phyloP scores from a whole-genome alignment of 371 early-diverging fungal species.

The Actinomucor elegans region DNA sequence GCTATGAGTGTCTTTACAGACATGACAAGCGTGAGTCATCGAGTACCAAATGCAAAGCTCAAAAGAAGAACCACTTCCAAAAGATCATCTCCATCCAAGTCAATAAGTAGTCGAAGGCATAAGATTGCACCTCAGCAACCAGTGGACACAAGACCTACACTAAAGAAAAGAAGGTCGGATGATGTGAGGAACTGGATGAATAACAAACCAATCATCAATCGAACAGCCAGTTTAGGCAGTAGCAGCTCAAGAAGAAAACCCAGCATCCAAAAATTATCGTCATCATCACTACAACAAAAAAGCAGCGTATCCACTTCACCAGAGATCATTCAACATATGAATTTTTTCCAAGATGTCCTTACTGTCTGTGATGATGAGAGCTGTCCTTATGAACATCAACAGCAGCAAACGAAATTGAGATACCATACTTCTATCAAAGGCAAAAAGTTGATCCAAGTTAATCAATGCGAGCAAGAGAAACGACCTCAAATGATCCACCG shows the following conservation, averaged over 20 bases:
- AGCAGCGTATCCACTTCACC: conserved; percentile 11
- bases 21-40: conserved; percentile 46
- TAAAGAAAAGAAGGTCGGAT: conserved; percentile 42
- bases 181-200: conserved; percentile 46
- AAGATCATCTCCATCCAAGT: conserved; percentile 5
- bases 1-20: conserved; percentile 34
- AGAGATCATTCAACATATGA: conserved; percentile 18
- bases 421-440: conserved; percentile 40
- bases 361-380: conserved; percentile 14
- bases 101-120: conserved; percentile 6
- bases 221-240: not conserved
- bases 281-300: not conserved
- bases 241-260: conserved; percentile 14
- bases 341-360: conserved; percentile 39
- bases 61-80: conserved; percentile 16
- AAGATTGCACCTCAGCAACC: conserved; percentile 11
- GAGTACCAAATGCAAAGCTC: conserved; percentile 21
- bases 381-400: not conserved
- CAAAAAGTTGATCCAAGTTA: conserved; percentile 14
- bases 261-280: conserved; percentile 4
- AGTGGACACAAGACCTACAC: not conserved
- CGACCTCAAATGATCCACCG: not conserved
- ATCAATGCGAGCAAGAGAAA: not conserved
- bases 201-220: not conserved
- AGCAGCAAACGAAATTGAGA: conserved; percentile 6